Evolutionary conservation across 495 filamentous ascomycete genomes (phyloP), one percentile per base, ranked within the genome.

Genomic region (Articulospora tetracladia): DNA sequence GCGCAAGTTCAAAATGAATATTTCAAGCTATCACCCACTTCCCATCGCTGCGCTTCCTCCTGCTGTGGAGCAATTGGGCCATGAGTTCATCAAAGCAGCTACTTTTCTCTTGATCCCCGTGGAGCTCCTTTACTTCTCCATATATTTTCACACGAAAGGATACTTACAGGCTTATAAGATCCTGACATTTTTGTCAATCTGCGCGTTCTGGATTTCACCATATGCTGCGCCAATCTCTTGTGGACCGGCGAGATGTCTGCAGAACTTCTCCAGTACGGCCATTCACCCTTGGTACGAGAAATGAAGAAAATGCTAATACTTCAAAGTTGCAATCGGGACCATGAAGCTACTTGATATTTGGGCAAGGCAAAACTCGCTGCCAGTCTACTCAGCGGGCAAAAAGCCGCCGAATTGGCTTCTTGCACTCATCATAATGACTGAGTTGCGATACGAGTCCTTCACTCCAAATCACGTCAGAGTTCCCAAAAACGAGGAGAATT

Each of bases 321-420:
- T 1, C 32, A 12, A 34, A 74, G 72, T 74, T 52, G 68, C 59
- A 3, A 65, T 69, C 53, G 71, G 65, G 17, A 69, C 62, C 25
- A 73, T 75, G 72, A 75, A 75, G 54, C 30, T 65, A 7, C 65
- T 75, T 11, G 72, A 75, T 54, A 53, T 75, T 36, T 69, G 73
- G 60, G 63, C 61, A 19, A 63, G 69, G 11, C 60, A 61, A 23
- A 39, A 70, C 50, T 53, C 51, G 2, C 55, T 68, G 27, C 71
- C 68, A 20, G 59, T 32, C 23, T 73, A 72, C 54, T 64, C 60
- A 11, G 57, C 65, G 17, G 62, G 63, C 20, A 63, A 54, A 20
- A 20, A 27, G 24, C 72, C 72, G 19, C 36, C 66, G 23, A 60
- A 65, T 23, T 68, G 63, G 60, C 48, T 69, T 2, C 52, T 64